Conservation (phyloP, 257 asterid genomes). For the Plantago elongata region DNA sequence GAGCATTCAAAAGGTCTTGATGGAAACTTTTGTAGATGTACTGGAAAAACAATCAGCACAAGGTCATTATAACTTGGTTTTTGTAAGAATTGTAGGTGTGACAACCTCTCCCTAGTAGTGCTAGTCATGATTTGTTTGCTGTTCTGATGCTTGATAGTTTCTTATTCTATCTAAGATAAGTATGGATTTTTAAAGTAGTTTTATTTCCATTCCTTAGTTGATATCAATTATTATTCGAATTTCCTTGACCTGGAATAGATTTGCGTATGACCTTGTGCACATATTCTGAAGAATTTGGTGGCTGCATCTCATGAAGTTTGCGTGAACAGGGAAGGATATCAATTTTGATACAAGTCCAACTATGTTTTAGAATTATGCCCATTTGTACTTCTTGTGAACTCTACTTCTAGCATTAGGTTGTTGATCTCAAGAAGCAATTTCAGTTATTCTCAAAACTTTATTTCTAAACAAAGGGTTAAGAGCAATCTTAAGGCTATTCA, state of each 20-base stretch:
- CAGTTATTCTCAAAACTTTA: no score
- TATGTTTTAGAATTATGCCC: not conserved
- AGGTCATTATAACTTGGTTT: not conserved
- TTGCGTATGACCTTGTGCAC: slow-evolving; percentile 91
- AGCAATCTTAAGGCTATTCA: no score
- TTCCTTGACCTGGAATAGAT: slow-evolving; percentile 70
- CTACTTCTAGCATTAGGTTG: no score
- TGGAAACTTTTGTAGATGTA: not conserved
- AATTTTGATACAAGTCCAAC: slow-evolving; percentile 9
- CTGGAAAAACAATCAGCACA: not conserved
- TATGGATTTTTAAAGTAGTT: not conserved
- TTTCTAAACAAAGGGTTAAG: no score
- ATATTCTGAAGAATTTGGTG: slow-evolving; percentile 56
- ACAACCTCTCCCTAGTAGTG: no score
- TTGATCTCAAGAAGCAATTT: no score
- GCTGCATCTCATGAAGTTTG: slow-evolving; percentile 1
- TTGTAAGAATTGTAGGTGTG: not conserved
- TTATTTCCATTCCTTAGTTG: not conserved
- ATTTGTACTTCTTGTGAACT: no score
- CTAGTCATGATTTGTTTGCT: not conserved
- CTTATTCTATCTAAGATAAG: not conserved
- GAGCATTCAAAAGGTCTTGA: no score
- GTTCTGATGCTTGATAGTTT: not conserved
- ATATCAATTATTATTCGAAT: not conserved
- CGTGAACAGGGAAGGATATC: not conserved